Evolutionary conservation across 352 stramenopile species (phyloP).

Genomic region (Phytopythium cucurbitacearum): DNA sequence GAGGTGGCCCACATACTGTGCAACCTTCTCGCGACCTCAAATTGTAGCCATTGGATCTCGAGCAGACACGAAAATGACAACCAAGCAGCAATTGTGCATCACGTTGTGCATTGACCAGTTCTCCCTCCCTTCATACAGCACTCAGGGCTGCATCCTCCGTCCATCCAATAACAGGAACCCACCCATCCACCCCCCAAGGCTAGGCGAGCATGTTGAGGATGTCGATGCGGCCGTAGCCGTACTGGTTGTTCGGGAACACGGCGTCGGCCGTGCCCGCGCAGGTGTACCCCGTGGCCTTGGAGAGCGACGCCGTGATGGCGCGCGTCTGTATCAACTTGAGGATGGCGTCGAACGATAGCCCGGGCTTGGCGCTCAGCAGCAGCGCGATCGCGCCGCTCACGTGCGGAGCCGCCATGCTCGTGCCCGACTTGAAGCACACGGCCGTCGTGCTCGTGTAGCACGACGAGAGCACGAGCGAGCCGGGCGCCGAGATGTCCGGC

Average conservation of each 20-base stretch:
- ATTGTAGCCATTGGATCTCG: too few species aligned
- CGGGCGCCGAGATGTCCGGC: conserved; percentile 49
- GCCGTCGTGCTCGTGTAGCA: conserved; percentile 38
- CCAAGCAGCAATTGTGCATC: too few species aligned
- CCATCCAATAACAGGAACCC: too few species aligned
- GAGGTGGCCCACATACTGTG: too few species aligned
- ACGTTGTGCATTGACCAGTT: too few species aligned
- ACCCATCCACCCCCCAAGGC: too few species aligned
- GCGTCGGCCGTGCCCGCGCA: conserved; percentile 34
- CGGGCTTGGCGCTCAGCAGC: conserved; percentile 36
- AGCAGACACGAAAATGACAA: too few species aligned
- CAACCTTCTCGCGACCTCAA: too few species aligned
- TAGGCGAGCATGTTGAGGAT: conserved; percentile 25
- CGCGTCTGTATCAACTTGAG: conserved; percentile 27
- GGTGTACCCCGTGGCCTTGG: conserved; percentile 22
- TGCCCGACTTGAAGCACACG: conserved; percentile 59
- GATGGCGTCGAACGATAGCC: conserved; percentile 34
- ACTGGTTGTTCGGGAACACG: conserved; percentile 58
- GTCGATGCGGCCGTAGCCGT: conserved; percentile 46
- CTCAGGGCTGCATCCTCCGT: too few species aligned
- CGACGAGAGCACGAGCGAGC: conserved; percentile 36
- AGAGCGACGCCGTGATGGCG: conserved; percentile 21
- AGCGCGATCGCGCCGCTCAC: conserved; percentile 52
- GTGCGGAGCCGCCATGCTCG: conserved; percentile 63
- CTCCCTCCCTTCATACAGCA: too few species aligned